These are phyloP conservation scores for Pseudopithomyces maydicus DNA, from an alignment of 2,329 filamentous ascomycete genomes.

Conservation along the genomic window DNA sequence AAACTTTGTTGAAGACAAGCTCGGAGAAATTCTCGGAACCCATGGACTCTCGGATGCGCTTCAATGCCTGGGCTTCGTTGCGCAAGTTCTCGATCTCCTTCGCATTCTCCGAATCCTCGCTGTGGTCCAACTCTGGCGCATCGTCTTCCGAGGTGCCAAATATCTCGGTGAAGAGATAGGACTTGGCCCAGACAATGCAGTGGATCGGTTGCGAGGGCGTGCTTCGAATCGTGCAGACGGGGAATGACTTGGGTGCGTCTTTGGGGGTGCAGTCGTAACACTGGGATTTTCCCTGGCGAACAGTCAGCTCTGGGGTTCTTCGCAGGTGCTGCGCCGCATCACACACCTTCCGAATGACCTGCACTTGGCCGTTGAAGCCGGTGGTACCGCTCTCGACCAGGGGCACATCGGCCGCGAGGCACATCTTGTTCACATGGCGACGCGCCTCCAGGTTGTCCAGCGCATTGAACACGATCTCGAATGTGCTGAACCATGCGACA, in stretches of 20 bases:
- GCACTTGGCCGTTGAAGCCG: constrained; percentile 96
- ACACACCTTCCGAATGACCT: constrained; percentile 82
- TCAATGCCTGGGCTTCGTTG: constrained; percentile 81
- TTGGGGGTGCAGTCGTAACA: constrained; percentile 96
- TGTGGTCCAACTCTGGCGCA: constrained; percentile 76
- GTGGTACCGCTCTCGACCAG: constrained; percentile 96
- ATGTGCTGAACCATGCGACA: constrained; percentile 83
- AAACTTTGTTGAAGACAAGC: constrained; percentile 92
- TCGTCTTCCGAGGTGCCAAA: constrained; percentile 92
- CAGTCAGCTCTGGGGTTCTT: constrained; percentile 6
- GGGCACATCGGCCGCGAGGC: constrained; percentile 85
- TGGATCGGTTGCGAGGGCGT: constrained; percentile 96
- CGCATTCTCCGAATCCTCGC: constrained; percentile 80
- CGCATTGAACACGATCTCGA: constrained; percentile 92
- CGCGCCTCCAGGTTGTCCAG: constrained; percentile 94
- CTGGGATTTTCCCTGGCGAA: constrained; percentile 72
- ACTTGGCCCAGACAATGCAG: constrained; percentile 98
- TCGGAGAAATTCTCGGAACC: constrained; percentile 77
- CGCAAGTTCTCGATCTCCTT: constrained; percentile 87
- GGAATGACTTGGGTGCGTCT: constrained; percentile 87
- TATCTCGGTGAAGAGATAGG: constrained; percentile 91
- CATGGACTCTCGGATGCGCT: constrained; percentile 80
- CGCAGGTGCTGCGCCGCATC: background rate
- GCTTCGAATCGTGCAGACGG: constrained; percentile 95
- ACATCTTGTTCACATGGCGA: constrained; percentile 97